Evolutionary conservation across 164 flowering plant genomes (phyloP).

Genomic region (Platanus orientalis): DNA sequence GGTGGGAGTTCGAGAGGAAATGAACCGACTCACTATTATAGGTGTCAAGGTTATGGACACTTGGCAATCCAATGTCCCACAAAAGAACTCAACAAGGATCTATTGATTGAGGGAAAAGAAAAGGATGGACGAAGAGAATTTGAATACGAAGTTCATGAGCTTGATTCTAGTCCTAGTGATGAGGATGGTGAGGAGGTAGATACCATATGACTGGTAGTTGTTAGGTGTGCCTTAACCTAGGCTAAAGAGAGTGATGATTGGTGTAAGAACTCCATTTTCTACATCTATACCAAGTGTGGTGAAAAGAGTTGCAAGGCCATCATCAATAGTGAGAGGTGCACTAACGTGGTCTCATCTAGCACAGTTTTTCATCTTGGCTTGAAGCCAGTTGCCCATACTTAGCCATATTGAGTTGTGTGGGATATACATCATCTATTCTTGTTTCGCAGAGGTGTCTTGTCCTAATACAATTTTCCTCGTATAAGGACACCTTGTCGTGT

Average conservation of each 20-base stretch:
- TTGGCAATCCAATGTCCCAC: no score
- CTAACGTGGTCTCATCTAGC: constrained; percentile 3
- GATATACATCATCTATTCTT: neutral
- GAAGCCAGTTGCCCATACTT: neutral
- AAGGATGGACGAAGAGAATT: no score
- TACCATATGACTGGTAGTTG: neutral
- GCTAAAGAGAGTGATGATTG: neutral
- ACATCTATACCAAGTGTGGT: constrained; percentile 4
- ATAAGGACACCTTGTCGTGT: no score
- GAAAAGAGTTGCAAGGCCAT: constrained; percentile 4
- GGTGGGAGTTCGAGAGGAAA: no score
- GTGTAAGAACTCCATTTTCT: neutral
- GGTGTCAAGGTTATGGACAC: no score
- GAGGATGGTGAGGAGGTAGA: neutral
- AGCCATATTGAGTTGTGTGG: neutral
- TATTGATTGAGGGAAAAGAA: no score
- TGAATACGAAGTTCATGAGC: constrained; percentile 1
- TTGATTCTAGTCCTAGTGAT: neutral
- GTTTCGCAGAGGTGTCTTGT: neutral
- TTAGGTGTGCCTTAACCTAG: neutral
- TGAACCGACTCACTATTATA: no score
- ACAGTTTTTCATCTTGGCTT: neutral
- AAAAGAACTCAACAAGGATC: no score
- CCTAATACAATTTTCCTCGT: constrained; percentile 1
- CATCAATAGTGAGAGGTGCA: constrained; percentile 2